These are phyloP conservation scores for Bisporella sp. DNA, from an alignment of 2,329 filamentous ascomycete species.

Conservation along the genomic window DNA sequence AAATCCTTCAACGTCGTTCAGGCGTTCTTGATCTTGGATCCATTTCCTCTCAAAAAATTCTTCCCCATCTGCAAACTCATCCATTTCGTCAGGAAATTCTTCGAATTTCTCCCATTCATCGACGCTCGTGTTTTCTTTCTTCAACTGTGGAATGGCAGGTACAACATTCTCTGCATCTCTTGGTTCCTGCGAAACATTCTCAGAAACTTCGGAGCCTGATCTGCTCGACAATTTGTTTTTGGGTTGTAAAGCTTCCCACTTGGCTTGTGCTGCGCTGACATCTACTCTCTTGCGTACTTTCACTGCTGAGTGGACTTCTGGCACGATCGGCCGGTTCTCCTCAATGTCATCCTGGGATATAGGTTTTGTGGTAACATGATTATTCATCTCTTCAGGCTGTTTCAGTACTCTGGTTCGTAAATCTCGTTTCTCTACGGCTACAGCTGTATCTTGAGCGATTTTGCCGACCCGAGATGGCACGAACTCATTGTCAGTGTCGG, in stretches of 20 bases:
- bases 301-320: too few relatives aligned
- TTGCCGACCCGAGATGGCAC: neutral
- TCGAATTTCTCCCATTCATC: constrained; percentile 48
- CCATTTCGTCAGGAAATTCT: constrained; percentile 40
- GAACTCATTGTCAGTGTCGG: constrained; percentile 45
- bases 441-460: neutral
- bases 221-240: constrained; percentile 7
- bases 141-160: constrained; percentile 32
- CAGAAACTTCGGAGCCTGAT: neutral
- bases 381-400: constrained; percentile 10
- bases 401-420: constrained; percentile 4
- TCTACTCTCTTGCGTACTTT: constrained; percentile 9
- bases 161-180: constrained; percentile 8
- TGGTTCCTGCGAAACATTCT: constrained; percentile 8
- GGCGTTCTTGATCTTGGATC: constrained; percentile 68
- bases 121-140: constrained; percentile 40
- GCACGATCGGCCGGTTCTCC: too few relatives aligned
- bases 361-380: constrained; percentile 9
- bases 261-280: constrained; percentile 17
- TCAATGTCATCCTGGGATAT: constrained; percentile 9
- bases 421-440: constrained; percentile 14
- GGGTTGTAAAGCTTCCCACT: constrained; percentile 24
- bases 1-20: constrained; percentile 50
- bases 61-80: constrained; percentile 42
- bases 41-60: constrained; percentile 60